Evolutionary conservation across 2,329 filamentous ascomycete species (phyloP), one percentile per base, ranked within the genome.

Genomic region (Fusarium incarnatum): DNA sequence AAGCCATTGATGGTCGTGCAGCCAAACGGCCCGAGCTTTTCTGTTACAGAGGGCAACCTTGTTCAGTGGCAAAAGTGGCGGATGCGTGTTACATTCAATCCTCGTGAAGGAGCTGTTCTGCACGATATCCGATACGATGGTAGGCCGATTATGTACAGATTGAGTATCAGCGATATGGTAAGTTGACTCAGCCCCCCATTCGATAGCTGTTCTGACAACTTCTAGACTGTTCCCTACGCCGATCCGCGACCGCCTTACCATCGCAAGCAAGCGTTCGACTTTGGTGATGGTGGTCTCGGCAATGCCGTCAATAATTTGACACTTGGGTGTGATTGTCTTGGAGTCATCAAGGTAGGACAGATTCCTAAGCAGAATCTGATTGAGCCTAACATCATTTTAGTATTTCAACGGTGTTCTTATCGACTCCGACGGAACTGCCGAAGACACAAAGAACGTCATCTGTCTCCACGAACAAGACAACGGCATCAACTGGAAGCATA

Each of bases 381-480:
- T 37, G 10, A 3, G 34, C 12, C 34, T 37, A 4, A 37, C 34
- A 37, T 12, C 10, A 37, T 12, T 1, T 1, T 10, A 78, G 76
- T 81, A 81, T 48, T 80, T 81, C 27, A 78, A 81, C 12, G 80
- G 77, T 15, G 68, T 79, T 7, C 69, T 80, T 2, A 75, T 72
- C 12, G 71, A 75, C 59, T 64, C 67, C 3, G 75, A 77, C 11
- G 79, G 79, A 5, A 54, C 60, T 1, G 72, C 76, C 2, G 45
- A 89, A 85, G 73, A 70, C 8, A 69, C 71, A n/a, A 89, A 88
- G 71, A 79, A 80, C 27, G 89, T 89, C 3, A 81, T 92, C 41
- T 93, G 91, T 67, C 81, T 92, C 4, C 91, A 93, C 73, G 91
- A 93, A 78, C 86, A 91, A 73, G 91, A 93, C 74, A 87, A 88